Conservation (phyloP, 345 rosid genomes). For the Eucalyptus caleyi region DNA sequence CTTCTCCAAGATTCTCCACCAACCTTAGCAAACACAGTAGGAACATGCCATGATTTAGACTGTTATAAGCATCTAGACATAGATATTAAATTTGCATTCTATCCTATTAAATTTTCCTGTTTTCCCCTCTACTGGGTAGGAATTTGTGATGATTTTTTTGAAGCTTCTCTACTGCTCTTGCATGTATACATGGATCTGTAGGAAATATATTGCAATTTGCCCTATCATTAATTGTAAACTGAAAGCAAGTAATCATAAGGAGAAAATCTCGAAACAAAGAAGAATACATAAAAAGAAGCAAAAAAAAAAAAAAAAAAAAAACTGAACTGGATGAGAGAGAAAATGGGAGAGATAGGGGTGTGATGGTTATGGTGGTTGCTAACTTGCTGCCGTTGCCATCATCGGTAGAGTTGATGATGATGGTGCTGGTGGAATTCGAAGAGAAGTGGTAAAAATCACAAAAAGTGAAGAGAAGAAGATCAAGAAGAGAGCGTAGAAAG, state of each 20-base stretch:
- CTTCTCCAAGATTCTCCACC: neutral
- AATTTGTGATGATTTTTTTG: neutral
- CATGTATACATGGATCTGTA: neutral
- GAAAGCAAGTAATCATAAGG: neutral
- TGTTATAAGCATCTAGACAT: neutral
- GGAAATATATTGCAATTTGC: neutral
- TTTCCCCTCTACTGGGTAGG: neutral
- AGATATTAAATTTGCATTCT: neutral
- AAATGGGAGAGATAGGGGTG: neutral
- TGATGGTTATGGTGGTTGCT: neutral
- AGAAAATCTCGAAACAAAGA: neutral
- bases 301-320: no score
- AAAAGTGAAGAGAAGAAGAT: neutral
- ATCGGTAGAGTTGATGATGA: neutral
- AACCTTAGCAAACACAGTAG: neutral
- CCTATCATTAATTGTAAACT: neutral
- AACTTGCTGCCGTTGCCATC: neutral
- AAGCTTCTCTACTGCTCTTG: neutral
- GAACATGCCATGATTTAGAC: neutral
- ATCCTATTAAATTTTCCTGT: neutral
- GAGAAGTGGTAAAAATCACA: neutral
- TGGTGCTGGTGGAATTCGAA: neutral
- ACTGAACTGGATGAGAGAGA: neutral
- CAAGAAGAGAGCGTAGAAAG: neutral
- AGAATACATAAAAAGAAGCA: neutral